These are phyloP conservation scores for Boletus bicolor DNA, from an alignment of 768 basidiomycete species.

Conservation along the genomic window DNA sequence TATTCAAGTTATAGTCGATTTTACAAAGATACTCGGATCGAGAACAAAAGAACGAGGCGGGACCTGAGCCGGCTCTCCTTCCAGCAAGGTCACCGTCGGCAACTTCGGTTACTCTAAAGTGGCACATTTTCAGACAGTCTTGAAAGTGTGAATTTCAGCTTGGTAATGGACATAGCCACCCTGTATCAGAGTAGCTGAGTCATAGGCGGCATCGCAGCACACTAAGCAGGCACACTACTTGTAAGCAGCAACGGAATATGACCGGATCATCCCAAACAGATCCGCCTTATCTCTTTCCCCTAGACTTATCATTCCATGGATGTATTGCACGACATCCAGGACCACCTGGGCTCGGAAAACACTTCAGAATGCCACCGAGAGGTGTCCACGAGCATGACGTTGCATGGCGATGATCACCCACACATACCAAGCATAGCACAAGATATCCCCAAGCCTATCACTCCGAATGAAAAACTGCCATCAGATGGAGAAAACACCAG, in stretches of 20 bases:
- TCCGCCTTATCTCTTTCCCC: neutral
- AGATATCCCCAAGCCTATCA: neutral
- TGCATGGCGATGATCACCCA: neutral
- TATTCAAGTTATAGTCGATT: too few species aligned
- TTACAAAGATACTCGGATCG: too few species aligned
- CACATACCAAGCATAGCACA: neutral
- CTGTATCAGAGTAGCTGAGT: too few species aligned
- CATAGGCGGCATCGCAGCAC: too few species aligned
- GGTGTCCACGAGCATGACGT: conserved; percentile 9
- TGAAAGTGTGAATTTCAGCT: too few species aligned
- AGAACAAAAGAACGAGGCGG: too few species aligned
- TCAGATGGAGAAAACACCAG: neutral
- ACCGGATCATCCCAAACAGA: too few species aligned
- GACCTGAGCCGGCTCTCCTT: too few species aligned
- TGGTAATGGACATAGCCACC: too few species aligned
- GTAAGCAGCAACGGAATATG: neutral
- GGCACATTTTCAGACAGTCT: too few species aligned
- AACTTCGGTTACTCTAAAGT: too few species aligned
- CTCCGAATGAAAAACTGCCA: neutral
- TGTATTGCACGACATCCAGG: neutral
- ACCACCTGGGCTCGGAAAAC: neutral
- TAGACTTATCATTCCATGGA: neutral
- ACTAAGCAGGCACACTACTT: neutral
- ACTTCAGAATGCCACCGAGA: neutral
- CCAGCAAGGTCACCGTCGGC: too few species aligned